Conservation (phyloP, 176 grass and related monocot species). For the Cenchrus americanus region DNA sequence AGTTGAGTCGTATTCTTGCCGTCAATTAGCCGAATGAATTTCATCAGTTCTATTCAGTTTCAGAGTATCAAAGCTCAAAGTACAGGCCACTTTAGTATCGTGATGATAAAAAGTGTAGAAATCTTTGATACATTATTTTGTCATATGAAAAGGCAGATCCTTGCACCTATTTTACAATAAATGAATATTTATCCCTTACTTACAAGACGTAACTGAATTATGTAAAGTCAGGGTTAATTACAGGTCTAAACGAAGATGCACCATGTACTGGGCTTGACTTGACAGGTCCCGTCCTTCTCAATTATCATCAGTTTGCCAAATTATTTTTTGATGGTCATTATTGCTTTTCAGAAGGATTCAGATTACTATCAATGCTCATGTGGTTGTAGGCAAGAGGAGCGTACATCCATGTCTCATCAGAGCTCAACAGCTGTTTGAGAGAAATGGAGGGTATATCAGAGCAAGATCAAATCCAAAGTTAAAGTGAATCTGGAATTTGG, state of each 20-base stretch:
- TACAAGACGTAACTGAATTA: constrained; percentile 1
- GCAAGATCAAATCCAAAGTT: neutral
- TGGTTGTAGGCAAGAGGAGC: constrained; percentile 47
- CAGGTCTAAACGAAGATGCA: constrained; percentile 20
- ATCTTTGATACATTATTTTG: constrained; percentile 1
- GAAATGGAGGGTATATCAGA: constrained; percentile 5
- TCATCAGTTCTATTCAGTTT: neutral
- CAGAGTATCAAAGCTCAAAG: neutral
- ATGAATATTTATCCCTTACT: neutral
- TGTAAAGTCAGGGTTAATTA: constrained; percentile 35
- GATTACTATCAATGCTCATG: constrained; percentile 24
- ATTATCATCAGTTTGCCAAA: neutral
- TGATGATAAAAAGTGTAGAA: neutral
- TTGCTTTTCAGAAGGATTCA: neutral
- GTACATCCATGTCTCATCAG: constrained; percentile 55
- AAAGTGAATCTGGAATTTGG: neutral
- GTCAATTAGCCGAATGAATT: neutral
- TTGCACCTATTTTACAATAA: neutral
- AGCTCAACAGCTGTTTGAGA: constrained; percentile 44
- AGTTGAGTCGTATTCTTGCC: neutral
- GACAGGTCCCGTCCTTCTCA: neutral
- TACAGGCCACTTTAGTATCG: neutral
- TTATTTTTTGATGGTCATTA: neutral
- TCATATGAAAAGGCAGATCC: neutral
- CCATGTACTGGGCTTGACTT: neutral